Evolutionary conservation across 1,284 basidiomycete species (phyloP).

Genomic region (Exsudoporus floridanus): DNA sequence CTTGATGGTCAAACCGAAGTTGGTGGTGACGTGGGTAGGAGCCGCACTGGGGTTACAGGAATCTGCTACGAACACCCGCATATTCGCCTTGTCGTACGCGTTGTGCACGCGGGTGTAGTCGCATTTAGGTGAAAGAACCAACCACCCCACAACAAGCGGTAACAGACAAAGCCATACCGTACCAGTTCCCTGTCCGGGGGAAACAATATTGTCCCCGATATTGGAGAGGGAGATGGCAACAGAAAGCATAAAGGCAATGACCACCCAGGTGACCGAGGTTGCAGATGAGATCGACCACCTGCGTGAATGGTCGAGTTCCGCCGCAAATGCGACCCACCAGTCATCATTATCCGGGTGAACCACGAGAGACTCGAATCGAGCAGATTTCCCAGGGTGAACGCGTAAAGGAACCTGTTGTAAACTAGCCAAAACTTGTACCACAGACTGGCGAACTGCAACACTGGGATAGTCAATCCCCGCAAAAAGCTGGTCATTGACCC

Average conservation of each 20-base stretch:
- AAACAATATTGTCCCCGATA: conserved; percentile 22
- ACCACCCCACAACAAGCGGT: conserved; percentile 42
- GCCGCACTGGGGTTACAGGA: not conserved
- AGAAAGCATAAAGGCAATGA: conserved; percentile 44
- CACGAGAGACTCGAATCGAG: conserved; percentile 31
- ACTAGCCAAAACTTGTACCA: conserved; percentile 24
- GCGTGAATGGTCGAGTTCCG: conserved; percentile 28
- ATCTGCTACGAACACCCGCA: conserved; percentile 6
- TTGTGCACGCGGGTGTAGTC: conserved; percentile 33
- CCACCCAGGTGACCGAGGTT: conserved; percentile 42
- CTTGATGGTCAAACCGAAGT: conserved; percentile 25
- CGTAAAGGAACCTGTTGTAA: conserved; percentile 36
- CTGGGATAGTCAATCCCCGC: conserved; percentile 21
- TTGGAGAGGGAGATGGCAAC: conserved; percentile 40
- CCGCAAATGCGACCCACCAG: conserved; percentile 30
- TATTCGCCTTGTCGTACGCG: conserved; percentile 37
- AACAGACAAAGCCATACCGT: conserved; percentile 45
- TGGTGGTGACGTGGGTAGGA: conserved; percentile 1
- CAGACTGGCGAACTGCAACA: conserved; percentile 9
- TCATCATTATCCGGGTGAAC: conserved; percentile 35
- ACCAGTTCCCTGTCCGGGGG: conserved; percentile 39
- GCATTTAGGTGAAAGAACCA: conserved; percentile 44
- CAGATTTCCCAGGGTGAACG: conserved; percentile 23
- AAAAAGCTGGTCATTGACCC: conserved; percentile 29
- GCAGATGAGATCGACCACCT: conserved; percentile 43